These are phyloP conservation scores for Macadamia tetraphylla DNA, from an alignment of 164 flowering plant species.

Conservation along the genomic window DNA sequence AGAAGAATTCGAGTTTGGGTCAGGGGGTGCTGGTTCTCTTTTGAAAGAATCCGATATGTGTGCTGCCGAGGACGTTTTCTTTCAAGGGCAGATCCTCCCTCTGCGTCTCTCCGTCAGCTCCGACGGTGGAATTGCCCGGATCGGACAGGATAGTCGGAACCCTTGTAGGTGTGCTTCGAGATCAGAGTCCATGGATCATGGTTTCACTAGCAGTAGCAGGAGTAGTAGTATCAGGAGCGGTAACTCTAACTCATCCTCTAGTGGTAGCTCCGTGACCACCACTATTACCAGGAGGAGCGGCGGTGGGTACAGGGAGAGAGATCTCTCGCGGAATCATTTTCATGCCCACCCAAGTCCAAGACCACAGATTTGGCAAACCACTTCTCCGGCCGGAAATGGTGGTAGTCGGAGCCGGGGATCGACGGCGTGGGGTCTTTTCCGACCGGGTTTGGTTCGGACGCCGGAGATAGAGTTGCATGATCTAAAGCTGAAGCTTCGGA, in stretches of 20 bases:
- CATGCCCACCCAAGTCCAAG: conserved; percentile 56
- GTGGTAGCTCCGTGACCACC: conserved; percentile 6
- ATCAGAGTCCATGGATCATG: conserved; percentile 56
- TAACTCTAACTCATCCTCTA: conserved; percentile 27
- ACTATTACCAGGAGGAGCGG: conserved; percentile 2
- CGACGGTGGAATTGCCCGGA: conserved; percentile 21
- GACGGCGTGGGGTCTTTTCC: conserved; percentile 48
- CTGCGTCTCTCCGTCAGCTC: conserved; percentile 53
- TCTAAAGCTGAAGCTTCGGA: conserved; percentile 34
- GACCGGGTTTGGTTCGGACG: conserved; percentile 47
- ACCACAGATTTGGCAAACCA: conserved; percentile 37
- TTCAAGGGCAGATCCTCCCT: conserved; percentile 70
- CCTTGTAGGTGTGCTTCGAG: conserved; percentile 25
- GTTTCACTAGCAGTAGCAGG: conserved; percentile 17
- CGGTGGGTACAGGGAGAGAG: conserved; percentile 19
- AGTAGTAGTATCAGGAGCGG: conserved; percentile 49
- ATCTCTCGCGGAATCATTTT: conserved; percentile 23
- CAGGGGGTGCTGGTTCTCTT: conserved; percentile 17
- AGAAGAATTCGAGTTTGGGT: conserved; percentile 51
- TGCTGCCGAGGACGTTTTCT: conserved; percentile 73
- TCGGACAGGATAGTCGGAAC: conserved; percentile 1
- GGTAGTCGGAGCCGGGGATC: conserved; percentile 21
- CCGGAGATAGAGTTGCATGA: conserved; percentile 58
- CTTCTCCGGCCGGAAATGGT: conserved; percentile 2
- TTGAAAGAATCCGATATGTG: conserved; percentile 46